Conservation (phyloP, 441 rosid species). For the Jatropha podagrica region DNA sequence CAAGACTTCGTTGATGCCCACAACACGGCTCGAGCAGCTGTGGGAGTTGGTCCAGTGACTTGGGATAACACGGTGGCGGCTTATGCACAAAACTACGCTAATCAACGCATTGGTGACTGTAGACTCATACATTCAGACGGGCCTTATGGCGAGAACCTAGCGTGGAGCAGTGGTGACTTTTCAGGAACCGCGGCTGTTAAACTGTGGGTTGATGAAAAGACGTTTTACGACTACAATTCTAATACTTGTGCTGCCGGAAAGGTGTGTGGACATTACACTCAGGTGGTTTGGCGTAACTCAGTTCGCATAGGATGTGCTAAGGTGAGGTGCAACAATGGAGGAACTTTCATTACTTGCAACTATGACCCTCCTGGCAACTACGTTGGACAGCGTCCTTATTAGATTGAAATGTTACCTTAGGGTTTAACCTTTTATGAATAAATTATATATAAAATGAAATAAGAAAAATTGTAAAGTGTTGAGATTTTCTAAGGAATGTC, state of each 20-base stretch:
- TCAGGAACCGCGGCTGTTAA: slow-evolving; percentile 28
- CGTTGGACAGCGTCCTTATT: not conserved
- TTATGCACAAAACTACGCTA: not conserved
- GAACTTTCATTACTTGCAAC: slow-evolving; percentile 4
- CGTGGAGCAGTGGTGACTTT: slow-evolving; percentile 22
- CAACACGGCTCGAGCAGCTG: slow-evolving; percentile 48
- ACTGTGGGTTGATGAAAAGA: slow-evolving; percentile 34
- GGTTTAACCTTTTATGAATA: too few relatives aligned
- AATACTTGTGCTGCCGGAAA: slow-evolving; percentile 16
- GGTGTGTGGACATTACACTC: not conserved
- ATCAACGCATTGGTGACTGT: not conserved
- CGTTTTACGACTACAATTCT: slow-evolving; percentile 23
- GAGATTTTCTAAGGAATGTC: too few relatives aligned
- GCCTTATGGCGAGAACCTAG: slow-evolving; percentile 20
- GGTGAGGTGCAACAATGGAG: not conserved
- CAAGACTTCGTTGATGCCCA: slow-evolving; percentile 52
- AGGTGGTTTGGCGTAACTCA: slow-evolving; percentile 9
- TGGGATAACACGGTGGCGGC: slow-evolving; percentile 37
- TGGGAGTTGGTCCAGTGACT: slow-evolving; percentile 40
- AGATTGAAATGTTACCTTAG: not conserved
- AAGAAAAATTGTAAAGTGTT: too few relatives aligned
- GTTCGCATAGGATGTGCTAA: slow-evolving; percentile 6
- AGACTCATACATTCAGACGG: not conserved
- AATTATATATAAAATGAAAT: too few relatives aligned
- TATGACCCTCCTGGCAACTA: slow-evolving; percentile 3